These are phyloP conservation scores for Thielaviopsis musarum DNA, from an alignment of 2,329 filamentous ascomycete species.

Conservation along the genomic window DNA sequence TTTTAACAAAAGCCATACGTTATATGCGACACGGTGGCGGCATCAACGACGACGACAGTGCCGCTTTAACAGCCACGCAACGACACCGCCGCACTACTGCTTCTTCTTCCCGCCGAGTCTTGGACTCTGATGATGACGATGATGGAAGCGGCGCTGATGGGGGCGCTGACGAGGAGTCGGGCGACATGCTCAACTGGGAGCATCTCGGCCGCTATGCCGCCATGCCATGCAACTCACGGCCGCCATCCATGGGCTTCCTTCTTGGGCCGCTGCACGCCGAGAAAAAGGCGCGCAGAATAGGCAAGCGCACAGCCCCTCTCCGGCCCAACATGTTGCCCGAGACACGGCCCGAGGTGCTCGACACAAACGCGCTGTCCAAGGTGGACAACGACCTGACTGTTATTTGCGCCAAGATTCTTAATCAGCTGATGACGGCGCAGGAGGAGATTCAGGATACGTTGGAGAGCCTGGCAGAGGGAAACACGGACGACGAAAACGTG, in stretches of 20 bases:
- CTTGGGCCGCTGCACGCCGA: constrained; percentile 79
- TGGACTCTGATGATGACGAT: constrained; percentile 15
- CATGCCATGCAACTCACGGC: constrained; percentile 54
- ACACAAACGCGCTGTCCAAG: constrained; percentile 54
- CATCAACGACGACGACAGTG: constrained; percentile 29
- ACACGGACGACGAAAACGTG: constrained; percentile 28
- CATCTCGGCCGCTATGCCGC: constrained; percentile 65
- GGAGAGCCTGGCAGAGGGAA: constrained; percentile 23
- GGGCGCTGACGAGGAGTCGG: constrained; percentile 44
- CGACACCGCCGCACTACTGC: constrained; percentile 25
- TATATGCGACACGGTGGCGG: constrained; percentile 63
- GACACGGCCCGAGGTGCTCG: constrained; percentile 62
- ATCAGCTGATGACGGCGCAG: constrained; percentile 37
- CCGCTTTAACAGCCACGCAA: constrained; percentile 29
- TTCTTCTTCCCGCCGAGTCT: constrained; percentile 15
- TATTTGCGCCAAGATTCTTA: constrained; percentile 60
- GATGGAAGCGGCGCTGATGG: constrained; percentile 30
- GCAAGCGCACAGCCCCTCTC: constrained; percentile 54
- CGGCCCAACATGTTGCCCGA: constrained; percentile 51
- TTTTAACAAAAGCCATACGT: constrained; percentile 73
- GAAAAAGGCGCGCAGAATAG: constrained; percentile 57
- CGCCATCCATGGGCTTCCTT: constrained; percentile 66
- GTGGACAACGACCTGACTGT: constrained; percentile 65
- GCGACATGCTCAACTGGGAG: constrained; percentile 72
- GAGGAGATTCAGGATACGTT: constrained; percentile 30